These are phyloP conservation scores for Mycena kentingensis DNA, from an alignment of 768 basidiomycete species.

Conservation along the genomic window DNA sequence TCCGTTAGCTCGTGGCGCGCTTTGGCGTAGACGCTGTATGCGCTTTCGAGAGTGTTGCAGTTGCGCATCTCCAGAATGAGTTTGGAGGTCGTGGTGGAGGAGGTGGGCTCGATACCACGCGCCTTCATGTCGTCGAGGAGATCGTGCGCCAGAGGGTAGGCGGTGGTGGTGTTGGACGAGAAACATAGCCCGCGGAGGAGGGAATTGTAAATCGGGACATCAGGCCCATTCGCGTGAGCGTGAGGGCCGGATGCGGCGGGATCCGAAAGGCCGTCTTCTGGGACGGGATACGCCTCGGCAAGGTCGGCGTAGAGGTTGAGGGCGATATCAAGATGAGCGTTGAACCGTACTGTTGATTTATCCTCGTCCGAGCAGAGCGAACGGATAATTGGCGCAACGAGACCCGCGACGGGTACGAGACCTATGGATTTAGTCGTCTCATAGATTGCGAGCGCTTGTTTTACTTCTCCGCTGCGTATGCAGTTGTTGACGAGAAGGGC, in stretches of 20 bases:
- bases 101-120: slow-evolving; percentile 47
- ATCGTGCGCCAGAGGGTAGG: slow-evolving; percentile 46
- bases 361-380: slow-evolving; percentile 45
- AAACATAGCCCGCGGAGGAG: slow-evolving; percentile 52
- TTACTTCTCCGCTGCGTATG: slow-evolving; percentile 38
- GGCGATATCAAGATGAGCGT: slow-evolving; percentile 49
- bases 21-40: slow-evolving; percentile 61
- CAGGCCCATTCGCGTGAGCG: slow-evolving; percentile 45
- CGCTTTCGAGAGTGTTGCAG: slow-evolving; percentile 55
- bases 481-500: slow-evolving; percentile 56
- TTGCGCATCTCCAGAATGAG: slow-evolving; percentile 69
- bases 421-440: slow-evolving; percentile 44
- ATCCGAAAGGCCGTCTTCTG: slow-evolving; percentile 23
- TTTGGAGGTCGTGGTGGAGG: slow-evolving; percentile 51
- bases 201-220: slow-evolving; percentile 54
- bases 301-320: slow-evolving; percentile 56
- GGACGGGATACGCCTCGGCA: slow-evolving; percentile 32
- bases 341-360: slow-evolving; percentile 36
- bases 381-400: slow-evolving; percentile 59
- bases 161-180: slow-evolving; percentile 47
- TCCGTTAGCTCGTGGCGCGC: slow-evolving; percentile 49
- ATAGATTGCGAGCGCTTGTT: slow-evolving; percentile 53
- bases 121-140: slow-evolving; percentile 69
- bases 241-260: slow-evolving; percentile 24
- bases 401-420: slow-evolving; percentile 47